Percentiles rank a stretch among this genome's conserved stretches.
Conservation (phyloP, 306 rosid species). For the Casuarina cunninghamiana region DNA sequence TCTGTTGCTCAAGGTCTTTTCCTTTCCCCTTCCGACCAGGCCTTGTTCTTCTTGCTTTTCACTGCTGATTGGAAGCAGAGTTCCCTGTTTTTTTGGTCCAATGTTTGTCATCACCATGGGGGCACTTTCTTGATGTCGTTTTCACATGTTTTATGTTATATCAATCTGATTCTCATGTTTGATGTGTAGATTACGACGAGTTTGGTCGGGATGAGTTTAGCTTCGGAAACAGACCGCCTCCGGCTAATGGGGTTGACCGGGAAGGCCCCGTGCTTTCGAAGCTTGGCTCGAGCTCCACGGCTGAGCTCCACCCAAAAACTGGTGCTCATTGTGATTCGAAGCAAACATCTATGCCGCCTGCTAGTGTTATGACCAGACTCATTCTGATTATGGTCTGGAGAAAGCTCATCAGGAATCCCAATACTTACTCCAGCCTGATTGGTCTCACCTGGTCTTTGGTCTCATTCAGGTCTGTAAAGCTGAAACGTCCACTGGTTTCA, state of each 20-base stretch:
- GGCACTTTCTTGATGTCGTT: constrained; percentile 1
- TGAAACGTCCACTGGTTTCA: too few relatives aligned
- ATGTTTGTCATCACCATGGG: constrained; percentile 15
- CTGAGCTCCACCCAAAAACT: constrained; percentile 74
- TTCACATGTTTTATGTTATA: constrained; percentile 6
- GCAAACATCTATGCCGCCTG: constrained; percentile 65
- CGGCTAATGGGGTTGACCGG: constrained; percentile 51
- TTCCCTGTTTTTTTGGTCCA: constrained; percentile 21
- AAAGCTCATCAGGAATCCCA: constrained; percentile 76
- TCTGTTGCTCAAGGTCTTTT: constrained; percentile 10
- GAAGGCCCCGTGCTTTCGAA: constrained; percentile 79
- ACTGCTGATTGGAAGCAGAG: constrained; percentile 1
- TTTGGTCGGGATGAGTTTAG: constrained; percentile 82
- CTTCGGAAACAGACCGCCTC: constrained; percentile 61
- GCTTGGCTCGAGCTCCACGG: constrained; percentile 77
- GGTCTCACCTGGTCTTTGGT: constrained; percentile 85
- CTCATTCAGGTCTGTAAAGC: constrained; percentile 60
- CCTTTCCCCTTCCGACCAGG: constrained; percentile 4
- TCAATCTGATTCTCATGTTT: not conserved
- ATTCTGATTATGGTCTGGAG: constrained; percentile 89
- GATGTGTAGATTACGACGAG: constrained; percentile 57
- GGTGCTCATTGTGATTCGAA: constrained; percentile 46
- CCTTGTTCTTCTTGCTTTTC: not conserved
- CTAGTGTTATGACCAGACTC: constrained; percentile 81
- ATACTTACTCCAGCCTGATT: constrained; percentile 79